Percentiles rank a stretch among this genome's conserved stretches.
phyloP scores from a whole-genome alignment of 768 basidiomycete genomes.

The Lepiota brunneoincarnata region DNA sequence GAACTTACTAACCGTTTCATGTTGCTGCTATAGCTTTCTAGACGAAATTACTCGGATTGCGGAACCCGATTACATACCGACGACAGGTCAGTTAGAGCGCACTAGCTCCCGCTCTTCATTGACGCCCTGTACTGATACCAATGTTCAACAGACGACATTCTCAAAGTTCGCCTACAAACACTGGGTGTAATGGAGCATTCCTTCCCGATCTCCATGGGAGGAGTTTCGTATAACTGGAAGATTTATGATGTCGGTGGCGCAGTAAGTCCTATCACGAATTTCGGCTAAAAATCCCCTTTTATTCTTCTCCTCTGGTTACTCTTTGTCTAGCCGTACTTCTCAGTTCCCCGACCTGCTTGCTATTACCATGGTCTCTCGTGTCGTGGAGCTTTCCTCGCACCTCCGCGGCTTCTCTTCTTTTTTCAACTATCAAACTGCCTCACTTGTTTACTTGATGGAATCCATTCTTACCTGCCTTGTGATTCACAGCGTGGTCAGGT shows the following conservation, averaged over 20 bases:
- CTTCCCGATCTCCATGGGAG: constrained; percentile 64
- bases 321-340: not conserved
- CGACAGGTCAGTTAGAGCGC: constrained; percentile 46
- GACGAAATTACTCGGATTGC: constrained; percentile 63
- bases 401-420: not conserved
- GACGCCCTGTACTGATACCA: not conserved
- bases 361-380: not conserved
- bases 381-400: not conserved
- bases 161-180: constrained; percentile 79
- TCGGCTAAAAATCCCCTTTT: not conserved
- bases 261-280: constrained; percentile 39
- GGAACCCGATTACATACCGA: constrained; percentile 67
- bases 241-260: constrained; percentile 85
- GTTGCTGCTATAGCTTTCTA: constrained; percentile 52
- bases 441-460: not conserved
- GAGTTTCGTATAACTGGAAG: constrained; percentile 68
- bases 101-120: not conserved
- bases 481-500: constrained; percentile 56
- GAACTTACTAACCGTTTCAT: constrained; percentile 6
- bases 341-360: not conserved
- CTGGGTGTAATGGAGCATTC: constrained; percentile 76
- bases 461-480: not conserved
- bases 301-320: not conserved
- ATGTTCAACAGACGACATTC: constrained; percentile 57
- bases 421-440: not conserved